Evolutionary conservation across 345 rosid species (phyloP), one percentile per base, ranked within the genome.

Genomic region (Acer saccharum): DNA sequence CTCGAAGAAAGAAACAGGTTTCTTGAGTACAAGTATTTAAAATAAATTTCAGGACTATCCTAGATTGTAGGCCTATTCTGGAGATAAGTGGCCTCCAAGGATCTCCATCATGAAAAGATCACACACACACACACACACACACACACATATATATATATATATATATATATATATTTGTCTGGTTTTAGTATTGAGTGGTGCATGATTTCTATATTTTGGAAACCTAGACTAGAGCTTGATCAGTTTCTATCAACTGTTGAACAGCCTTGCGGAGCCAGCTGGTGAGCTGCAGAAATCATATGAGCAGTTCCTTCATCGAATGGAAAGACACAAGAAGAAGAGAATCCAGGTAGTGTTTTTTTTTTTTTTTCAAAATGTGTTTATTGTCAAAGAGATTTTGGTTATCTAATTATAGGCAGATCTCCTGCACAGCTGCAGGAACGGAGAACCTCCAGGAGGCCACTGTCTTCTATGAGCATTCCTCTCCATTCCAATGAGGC

Each of bases 241-340:
- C 23, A 55, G 58, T 48, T 71, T 69, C 27, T 58, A 52, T 79
- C 61, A 71, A 74, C 57, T 41, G 18, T 44, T 78, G 54, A 62
- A 71, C 84, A 93, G 99, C 81, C 93, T 91, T 77, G 98, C 98
- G 16, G 98, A 96, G 82, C 98, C 98, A 3, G 70, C 84, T 68
- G 92, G 87, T 77, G 98, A 95, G 84, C 80, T 96, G 84, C 90
- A 91, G 87, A 92, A 89, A 81, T 90, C 99, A 17, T 92, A 91
- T 64, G 87, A 90, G 76, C 94, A 88, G 77, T 96, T 96, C 87
- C 93, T 94, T 70, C 80, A 72, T 77, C 94, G 97, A 27, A 78
- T 89, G 87, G 89, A 89, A 78, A 91, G 89, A 73, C 91, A 89
- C 83, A 87, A 83, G 77, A 86, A 58, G 81, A 95, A 87, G 85